A percentile compares a stretch with the other conserved stretches of the same genome.
Evolutionary conservation across 257 asterid genomes (phyloP).

Genomic region (Salvia rosmarinus): DNA sequence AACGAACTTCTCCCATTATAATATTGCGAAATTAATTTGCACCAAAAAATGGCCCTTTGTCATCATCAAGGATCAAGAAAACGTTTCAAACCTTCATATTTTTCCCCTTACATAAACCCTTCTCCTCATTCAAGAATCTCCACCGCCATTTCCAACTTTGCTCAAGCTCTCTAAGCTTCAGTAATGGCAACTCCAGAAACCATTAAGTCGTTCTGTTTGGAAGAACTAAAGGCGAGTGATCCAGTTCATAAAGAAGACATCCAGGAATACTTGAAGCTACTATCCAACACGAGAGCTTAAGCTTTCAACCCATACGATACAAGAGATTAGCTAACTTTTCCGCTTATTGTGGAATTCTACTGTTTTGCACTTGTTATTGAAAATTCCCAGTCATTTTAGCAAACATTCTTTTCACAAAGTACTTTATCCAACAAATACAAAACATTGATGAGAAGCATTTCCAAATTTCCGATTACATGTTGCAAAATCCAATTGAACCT

Average conservation of each 20-base stretch:
- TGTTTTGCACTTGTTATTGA: not conserved
- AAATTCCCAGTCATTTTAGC: not conserved
- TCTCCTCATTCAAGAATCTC: not conserved
- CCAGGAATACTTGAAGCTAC: too few species aligned
- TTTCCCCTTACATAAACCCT: slow-evolving; percentile 4
- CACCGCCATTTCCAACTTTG: not conserved
- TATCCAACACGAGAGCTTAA: too few species aligned
- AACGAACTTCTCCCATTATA: slow-evolving; percentile 10
- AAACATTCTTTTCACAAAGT: not conserved
- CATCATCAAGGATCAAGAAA: slow-evolving; percentile 3
- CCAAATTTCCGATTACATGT: slow-evolving; percentile 16
- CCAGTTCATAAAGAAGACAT: too few species aligned
- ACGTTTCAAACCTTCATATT: not conserved
- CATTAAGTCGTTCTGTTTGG: too few species aligned
- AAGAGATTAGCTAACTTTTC: not conserved
- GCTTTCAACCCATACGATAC: not conserved
- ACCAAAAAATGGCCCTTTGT: not conserved
- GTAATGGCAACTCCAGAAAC: not conserved
- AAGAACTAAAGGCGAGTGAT: too few species aligned
- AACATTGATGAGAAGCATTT: slow-evolving; percentile 26
- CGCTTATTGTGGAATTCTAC: not conserved
- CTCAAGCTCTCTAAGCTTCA: not conserved
- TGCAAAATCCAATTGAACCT: slow-evolving; percentile 21
- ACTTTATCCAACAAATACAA: slow-evolving; percentile 2
- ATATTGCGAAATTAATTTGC: not conserved